Evolutionary conservation across 1,139 yeast genomes (phyloP), one percentile per base, ranked within the genome.

Genomic region (Arxiozyma telluris): DNA sequence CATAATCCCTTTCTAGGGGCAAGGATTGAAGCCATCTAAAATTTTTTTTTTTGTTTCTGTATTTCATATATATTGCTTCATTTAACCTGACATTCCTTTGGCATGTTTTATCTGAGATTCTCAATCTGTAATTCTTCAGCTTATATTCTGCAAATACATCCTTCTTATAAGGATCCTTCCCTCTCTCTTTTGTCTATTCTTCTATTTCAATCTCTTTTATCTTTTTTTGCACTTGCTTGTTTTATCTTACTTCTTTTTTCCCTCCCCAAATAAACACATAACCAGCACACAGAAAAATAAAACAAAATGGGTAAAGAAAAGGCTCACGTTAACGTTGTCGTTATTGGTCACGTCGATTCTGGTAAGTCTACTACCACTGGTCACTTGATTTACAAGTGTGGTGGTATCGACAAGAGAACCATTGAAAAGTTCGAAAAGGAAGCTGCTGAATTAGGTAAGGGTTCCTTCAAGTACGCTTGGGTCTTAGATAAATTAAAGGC

Each of bases 331-430:
- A 89, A 89, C 94, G 90, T 89, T 79, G 96, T 89, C 77, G 96
- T 89, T 76, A 89, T 89, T 77, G 96, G 98, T 79, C 98, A 90
- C 94, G 96, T 89, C 96, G 96, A 89, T 81, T 89, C 96, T 70
- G 96, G 96, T 82, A 89, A 89, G 81, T 89, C 96, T 66, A 89
- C 96, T 75, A 88, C 96, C 78, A 90, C 97, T 76, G 97, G 96
- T 79, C 96, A 90, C 85, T 87, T 91, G 81, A 91, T 91, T 76
- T 91, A 78, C 96, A 91, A 91, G 94, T 84, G 75, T 78, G 84
- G 84, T 79, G 84, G 90, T 84, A 84, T 84, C 69, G 94, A 89
- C 82, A 89, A 90, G 88, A 87, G 96, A 84, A 90, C 96, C 76
- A 90, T 90, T 74, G 96, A 90, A 82, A 89, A 89, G 87, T 89